These are phyloP conservation scores for Parasitella parasitica DNA, from an alignment of 371 early-diverging fungal genomes.

Conservation along the genomic window DNA sequence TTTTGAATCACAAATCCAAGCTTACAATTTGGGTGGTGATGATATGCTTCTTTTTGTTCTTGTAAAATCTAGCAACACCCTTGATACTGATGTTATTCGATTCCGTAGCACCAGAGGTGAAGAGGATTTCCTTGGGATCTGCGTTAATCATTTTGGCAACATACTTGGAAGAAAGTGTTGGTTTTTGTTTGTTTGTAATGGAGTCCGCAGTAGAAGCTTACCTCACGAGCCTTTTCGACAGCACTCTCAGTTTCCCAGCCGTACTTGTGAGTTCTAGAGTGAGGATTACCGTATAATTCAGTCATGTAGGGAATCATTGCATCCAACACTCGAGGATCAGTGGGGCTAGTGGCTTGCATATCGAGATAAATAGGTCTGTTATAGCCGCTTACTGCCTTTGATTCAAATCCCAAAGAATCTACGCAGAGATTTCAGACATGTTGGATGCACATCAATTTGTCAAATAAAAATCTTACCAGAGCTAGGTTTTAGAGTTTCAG, in stretches of 20 bases:
- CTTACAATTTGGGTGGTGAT: conserved; percentile 95
- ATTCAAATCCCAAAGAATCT: conserved; percentile 64
- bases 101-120: conserved; percentile 99
- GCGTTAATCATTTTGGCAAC: conserved; percentile 94
- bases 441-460: background rate
- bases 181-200: no score
- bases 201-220: no score
- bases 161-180: conserved; percentile 51
- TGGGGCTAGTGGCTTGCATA: conserved; percentile 97
- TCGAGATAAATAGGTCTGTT: conserved; percentile 91
- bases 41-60: conserved; percentile 94
- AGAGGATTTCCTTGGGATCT: conserved; percentile 98
- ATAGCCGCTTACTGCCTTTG: conserved; percentile 30
- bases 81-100: conserved; percentile 97
- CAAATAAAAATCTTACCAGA: conserved; percentile 6
- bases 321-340: conserved; percentile 97
- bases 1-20: background rate
- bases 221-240: conserved; percentile 90
- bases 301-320: conserved; percentile 98
- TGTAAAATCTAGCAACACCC: conserved; percentile 97
- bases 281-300: conserved; percentile 97
- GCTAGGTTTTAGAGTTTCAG: conserved; percentile 12
- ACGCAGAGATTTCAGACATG: background rate
- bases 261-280: conserved; percentile 96
- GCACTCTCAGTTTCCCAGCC: conserved; percentile 99